Conservation (phyloP, 495 filamentous ascomycete genomes). For the Symbiotaphrina buchneri region DNA sequence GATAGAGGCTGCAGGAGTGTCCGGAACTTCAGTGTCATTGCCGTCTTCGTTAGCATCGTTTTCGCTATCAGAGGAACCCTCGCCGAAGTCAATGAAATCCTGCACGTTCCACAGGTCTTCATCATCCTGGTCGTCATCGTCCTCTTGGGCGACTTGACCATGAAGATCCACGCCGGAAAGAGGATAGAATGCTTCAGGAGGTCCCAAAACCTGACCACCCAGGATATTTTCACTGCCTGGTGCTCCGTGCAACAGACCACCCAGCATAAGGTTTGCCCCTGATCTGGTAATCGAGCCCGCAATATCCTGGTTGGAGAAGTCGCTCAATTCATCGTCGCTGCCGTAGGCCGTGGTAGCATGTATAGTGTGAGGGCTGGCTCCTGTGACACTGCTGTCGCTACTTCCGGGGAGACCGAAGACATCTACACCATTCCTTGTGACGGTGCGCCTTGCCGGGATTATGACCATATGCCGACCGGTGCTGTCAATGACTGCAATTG, state of each 20-base stretch:
- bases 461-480: constrained; percentile 52
- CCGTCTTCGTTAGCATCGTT: constrained; percentile 18
- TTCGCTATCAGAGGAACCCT: constrained; percentile 34
- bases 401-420: constrained; percentile 13
- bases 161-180: constrained; percentile 34
- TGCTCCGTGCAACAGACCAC: constrained; percentile 22
- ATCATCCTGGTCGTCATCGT: constrained; percentile 35
- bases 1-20: constrained; percentile 9
- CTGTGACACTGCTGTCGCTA: constrained; percentile 25
- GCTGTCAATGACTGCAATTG: constrained; percentile 48
- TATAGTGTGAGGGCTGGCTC: constrained; percentile 26
- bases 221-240: constrained; percentile 30
- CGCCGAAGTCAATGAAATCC: constrained; percentile 49
- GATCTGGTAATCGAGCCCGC: constrained; percentile 39
- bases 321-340: constrained; percentile 27
- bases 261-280: constrained; percentile 57
- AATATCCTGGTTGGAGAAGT: constrained; percentile 21
- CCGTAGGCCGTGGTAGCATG: constrained; percentile 17
- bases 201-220: constrained; percentile 42
- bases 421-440: constrained; percentile 4
- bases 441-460: constrained; percentile 25
- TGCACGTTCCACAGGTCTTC: constrained; percentile 40
- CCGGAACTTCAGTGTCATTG: constrained; percentile 10
- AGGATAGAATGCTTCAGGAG: constrained; percentile 59
- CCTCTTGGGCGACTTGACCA: constrained; percentile 20